phyloP scores from a whole-genome alignment of 2,329 filamentous ascomycete genomes.

The Penicillium italicum region DNA sequence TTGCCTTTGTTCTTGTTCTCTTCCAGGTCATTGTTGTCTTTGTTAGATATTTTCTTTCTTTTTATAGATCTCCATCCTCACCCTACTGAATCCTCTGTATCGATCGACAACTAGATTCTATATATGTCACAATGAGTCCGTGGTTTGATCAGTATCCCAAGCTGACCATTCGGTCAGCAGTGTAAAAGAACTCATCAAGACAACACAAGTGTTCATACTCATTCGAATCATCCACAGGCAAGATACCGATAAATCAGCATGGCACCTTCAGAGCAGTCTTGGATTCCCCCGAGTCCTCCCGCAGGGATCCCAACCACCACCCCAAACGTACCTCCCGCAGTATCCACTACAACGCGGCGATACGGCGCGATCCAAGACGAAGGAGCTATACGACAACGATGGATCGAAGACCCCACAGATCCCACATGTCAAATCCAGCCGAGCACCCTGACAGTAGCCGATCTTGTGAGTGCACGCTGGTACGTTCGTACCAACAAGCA shows the following conservation, averaged over 20 bases:
- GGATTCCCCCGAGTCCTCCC: not conserved
- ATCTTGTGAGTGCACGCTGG: not conserved
- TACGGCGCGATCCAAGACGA: not conserved
- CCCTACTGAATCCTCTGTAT: not conserved
- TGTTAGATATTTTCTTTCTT: not conserved
- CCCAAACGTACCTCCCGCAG: not conserved
- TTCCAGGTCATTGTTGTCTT: not conserved
- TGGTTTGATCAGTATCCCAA: not conserved
- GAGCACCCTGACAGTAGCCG: not conserved
- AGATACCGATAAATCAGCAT: not conserved
- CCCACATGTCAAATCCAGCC: not conserved
- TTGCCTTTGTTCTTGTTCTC: too few species aligned
- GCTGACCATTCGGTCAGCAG: not conserved
- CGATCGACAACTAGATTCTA: too few species aligned
- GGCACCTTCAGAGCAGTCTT: not conserved
- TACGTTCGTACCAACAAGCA: not conserved
- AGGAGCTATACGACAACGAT: not conserved
- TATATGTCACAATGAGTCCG: not conserved
- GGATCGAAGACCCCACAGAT: not conserved
- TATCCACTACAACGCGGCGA: not conserved
- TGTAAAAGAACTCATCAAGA: too few species aligned
- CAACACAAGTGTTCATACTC: too few species aligned
- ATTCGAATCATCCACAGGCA: not conserved
- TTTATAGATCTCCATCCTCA: not conserved
- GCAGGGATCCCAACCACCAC: not conserved